Evolutionary conservation across 1,284 basidiomycete species (phyloP), one percentile per base, ranked within the genome.

Genomic region (Hymenochaete sp.): DNA sequence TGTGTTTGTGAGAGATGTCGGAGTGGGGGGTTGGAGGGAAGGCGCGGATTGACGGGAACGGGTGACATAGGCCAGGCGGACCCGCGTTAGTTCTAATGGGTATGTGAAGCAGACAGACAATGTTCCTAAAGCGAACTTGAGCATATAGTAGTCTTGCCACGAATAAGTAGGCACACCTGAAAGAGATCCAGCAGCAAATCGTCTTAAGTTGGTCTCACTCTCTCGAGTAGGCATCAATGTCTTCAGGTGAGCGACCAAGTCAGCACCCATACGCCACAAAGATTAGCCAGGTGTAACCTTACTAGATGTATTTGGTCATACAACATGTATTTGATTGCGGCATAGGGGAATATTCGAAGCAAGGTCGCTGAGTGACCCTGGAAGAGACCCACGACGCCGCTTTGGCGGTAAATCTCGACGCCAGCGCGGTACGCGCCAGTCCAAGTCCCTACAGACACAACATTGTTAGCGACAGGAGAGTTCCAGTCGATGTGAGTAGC

Each of bases 261-360:
- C 10, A 4, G 9, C 11, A 26, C 13, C 21, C n/a, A 31, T 31
- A 31, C 35, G 5, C 8, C 29, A 22, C 24, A 41, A 33, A 18
- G 35, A 42, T 11, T 22, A 29, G 25, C 21, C 4, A 43, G 31
- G 11, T 28, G 29, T 3, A 11, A 24, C 63, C 77, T 56, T 56
- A 89, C 82, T 55, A 77, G 67, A 66, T 87, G 86, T 45, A 87
- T 67, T 62, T 87, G 82, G 64, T 98, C 93, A 62, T 98, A 99
- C 2, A 90, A 82, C 84, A 98, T 93, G 60, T 93, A 99, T 66
- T 97, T 98, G 64, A 98, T 88, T 42, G 86, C 92, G 31, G 96
- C 96, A 62, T 98, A 96, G 0, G 96, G 95, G 61, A 98, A 97
- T 57, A 87, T 77, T 49, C 83, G 79, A 42, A 85, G 65, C 42